Evolutionary conservation across 345 rosid genomes (phyloP).

Genomic region (Eucalyptus cloeziana): DNA sequence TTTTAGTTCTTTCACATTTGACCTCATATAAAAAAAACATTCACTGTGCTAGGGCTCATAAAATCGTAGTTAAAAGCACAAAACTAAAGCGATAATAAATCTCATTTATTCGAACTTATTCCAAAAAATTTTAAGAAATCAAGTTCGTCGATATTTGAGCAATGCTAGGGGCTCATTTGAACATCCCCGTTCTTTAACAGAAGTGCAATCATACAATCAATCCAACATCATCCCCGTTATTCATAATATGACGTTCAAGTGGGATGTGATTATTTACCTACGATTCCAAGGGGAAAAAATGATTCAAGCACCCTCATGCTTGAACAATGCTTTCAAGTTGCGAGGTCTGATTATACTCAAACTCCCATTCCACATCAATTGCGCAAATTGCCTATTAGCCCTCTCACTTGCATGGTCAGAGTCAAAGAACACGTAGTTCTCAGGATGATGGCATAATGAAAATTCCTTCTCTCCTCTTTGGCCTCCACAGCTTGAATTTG

Average conservation of each 20-base stretch:
- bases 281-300: neutral
- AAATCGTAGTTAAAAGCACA: neutral
- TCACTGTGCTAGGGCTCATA: neutral
- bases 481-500: neutral
- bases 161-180: neutral
- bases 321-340: constrained; percentile 3
- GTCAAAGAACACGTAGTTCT: constrained; percentile 25
- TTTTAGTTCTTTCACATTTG: neutral
- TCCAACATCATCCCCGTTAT: neutral
- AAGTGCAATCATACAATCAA: neutral
- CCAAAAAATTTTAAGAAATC: neutral
- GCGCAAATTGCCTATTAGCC: constrained; percentile 12
- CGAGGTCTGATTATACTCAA: neutral
- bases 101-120: neutral
- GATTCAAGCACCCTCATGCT: neutral
- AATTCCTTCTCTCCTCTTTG: neutral
- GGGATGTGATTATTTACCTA: neutral
- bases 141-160: neutral
- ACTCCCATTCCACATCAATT: constrained; percentile 23
- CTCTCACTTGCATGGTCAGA: constrained; percentile 11
- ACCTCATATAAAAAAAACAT: neutral
- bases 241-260: neutral
- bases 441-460: constrained; percentile 2
- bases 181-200: neutral
- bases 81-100: neutral